phyloP scores from a whole-genome alignment of 768 basidiomycete species.

The Filobasidium wieringae region DNA sequence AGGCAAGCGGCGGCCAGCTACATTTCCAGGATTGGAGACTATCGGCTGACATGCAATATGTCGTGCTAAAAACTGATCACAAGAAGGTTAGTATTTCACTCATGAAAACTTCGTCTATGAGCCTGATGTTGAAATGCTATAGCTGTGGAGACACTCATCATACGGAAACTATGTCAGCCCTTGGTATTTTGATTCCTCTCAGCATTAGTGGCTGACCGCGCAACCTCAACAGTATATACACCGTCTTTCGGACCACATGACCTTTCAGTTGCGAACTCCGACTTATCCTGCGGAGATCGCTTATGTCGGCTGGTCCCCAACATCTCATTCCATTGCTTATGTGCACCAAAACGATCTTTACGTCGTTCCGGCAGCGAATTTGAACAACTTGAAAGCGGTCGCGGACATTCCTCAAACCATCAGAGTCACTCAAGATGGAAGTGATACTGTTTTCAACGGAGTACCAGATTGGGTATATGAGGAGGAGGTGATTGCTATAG shows the following conservation, averaged over 20 bases:
- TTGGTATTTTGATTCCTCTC: too few relatives aligned
- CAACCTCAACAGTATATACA: too few relatives aligned
- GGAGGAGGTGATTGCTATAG: constrained; percentile 27
- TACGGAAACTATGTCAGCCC: constrained; percentile 64
- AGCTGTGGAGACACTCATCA: constrained; percentile 87
- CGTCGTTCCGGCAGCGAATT: constrained; percentile 46
- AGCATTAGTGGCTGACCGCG: too few relatives aligned
- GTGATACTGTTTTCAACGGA: constrained; percentile 76
- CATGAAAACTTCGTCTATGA: neutral
- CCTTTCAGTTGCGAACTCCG: constrained; percentile 59
- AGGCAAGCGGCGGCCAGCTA: constrained; percentile 25
- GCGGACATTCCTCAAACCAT: constrained; percentile 44
- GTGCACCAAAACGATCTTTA: constrained; percentile 83
- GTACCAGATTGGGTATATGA: constrained; percentile 83
- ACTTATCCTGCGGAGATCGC: constrained; percentile 59
- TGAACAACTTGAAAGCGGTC: constrained; percentile 12
- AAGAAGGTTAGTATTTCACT: constrained; percentile 48
- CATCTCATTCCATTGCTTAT: constrained; percentile 67
- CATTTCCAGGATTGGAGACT: constrained; percentile 58
- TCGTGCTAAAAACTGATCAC: constrained; percentile 65
- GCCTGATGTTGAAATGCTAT: constrained; percentile 27
- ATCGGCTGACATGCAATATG: constrained; percentile 80
- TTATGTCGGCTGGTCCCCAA: constrained; percentile 80
- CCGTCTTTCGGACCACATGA: constrained; percentile 54
- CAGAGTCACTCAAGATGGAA: constrained; percentile 69